Conservation (phyloP, 2,329 filamentous ascomycete species). For the Aspergillus spinulosporus region DNA sequence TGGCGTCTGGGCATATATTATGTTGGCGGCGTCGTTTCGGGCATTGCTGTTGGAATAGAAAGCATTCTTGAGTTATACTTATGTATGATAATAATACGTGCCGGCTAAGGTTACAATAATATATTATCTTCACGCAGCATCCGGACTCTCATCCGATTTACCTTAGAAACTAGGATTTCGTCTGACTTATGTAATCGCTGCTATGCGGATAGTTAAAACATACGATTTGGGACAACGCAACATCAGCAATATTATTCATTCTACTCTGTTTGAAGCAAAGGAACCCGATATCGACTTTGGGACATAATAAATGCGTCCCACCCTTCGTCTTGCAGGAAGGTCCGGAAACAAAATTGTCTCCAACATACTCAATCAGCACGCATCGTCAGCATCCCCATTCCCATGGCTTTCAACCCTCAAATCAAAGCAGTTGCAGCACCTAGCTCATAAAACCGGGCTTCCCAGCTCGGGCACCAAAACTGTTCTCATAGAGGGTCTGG, state of each 20-base stretch:
- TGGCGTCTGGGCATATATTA: conserved; percentile 18
- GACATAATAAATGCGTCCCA: conserved; percentile 8
- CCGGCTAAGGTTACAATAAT: neutral
- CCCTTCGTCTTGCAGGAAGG: neutral
- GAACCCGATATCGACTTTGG: too few relatives aligned
- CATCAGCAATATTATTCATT: too few relatives aligned
- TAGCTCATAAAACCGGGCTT: conserved; percentile 63
- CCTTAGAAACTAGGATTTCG: too few relatives aligned
- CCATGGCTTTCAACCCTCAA: conserved; percentile 49
- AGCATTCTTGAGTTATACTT: conserved; percentile 5
- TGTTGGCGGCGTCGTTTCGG: conserved; percentile 10
- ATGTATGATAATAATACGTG: neutral
- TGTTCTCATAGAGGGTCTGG: conserved; percentile 54
- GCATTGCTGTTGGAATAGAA: conserved; percentile 8
- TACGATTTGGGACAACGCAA: too few relatives aligned
- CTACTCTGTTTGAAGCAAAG: too few relatives aligned
- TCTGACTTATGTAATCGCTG: neutral
- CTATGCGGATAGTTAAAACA: neutral
- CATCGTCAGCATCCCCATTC: conserved; percentile 1
- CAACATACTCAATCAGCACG: neutral
- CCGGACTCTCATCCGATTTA: too few relatives aligned
- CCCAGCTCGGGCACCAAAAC: conserved; percentile 61
- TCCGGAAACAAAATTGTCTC: neutral
- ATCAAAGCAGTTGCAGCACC: conserved; percentile 54
- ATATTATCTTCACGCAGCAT: neutral